Base-by-base conservation (phyloP, 805 yeast genomes). In the Candida golubevii region DNA sequence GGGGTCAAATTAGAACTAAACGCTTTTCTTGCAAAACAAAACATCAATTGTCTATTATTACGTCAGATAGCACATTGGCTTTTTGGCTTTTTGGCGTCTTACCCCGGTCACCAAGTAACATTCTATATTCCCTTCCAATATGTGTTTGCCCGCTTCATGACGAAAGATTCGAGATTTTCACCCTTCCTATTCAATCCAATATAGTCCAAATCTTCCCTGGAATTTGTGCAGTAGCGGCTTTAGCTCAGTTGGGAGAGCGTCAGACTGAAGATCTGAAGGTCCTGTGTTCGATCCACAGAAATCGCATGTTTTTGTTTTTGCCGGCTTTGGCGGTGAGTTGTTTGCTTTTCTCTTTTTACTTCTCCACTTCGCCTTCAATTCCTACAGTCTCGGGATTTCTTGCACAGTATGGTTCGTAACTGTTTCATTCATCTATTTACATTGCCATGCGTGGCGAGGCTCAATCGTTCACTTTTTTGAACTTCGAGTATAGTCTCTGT, bases 401-500 rank as follows among this genome's bases (percentile, higher is more conserved):
- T 36, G 9, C 32, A 13, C 8, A 7, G 26, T 26, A 9, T 35
- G 29, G 31, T 36, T 34, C 45, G 30, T 36, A 36, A 30, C 37
- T 36, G 44, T 35, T 36, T 35, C 42, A 43, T 43, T 43, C 33
- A 38, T 35, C 46, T 43, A 43, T 43, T 12, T 43, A 43, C 46
- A 43, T 35, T 35, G 27, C 7, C 42, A 38, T 35, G 11, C 33
- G 23, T 9, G 9, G 46, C 41, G 39, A 11, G 11, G 12, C 13
- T 37, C 63, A 67, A 53, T 69, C 73, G 44, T 67, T 65, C 36
- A 59, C 66, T 47, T 61, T 67, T 60, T 75, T 77, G 49, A 79
- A 74, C 63, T 75, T 78, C 26, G 82, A 80, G 50, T 76, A 66
- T 53, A 79, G 65, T 58, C 83, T 71, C 10, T 74, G 63, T 27